These are phyloP conservation scores for Haplosporangium sp. DNA, from an alignment of 371 early-diverging fungal species.

Conservation along the genomic window DNA sequence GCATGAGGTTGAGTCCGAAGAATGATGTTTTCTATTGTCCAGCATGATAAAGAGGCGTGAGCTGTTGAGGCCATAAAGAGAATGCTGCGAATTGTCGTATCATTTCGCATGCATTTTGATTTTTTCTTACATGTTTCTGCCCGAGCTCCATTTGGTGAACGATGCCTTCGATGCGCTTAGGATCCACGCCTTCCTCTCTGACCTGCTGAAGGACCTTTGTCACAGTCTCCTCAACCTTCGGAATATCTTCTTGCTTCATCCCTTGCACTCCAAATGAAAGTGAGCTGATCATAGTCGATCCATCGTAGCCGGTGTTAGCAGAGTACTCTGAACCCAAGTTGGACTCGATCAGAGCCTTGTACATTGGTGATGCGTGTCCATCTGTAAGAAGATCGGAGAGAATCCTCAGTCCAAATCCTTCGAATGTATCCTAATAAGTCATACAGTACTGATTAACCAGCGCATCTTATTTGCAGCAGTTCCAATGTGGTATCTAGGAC, in stretches of 20 bases:
- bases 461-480: neutral
- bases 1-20: slow-evolving; percentile 89
- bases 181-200: slow-evolving; percentile 80
- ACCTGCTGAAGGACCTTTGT: slow-evolving; percentile 74
- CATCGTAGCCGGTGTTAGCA: slow-evolving; percentile 89
- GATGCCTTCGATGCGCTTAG: slow-evolving; percentile 84
- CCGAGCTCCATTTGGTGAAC: slow-evolving; percentile 92
- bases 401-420: slow-evolving; percentile 84
- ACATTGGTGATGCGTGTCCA: slow-evolving; percentile 94
- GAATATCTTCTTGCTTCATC: slow-evolving; percentile 56
- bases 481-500: neutral
- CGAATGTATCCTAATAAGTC: slow-evolving; percentile 73
- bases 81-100: too few relatives aligned
- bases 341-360: slow-evolving; percentile 93
- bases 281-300: slow-evolving; percentile 66
- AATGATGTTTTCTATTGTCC: slow-evolving; percentile 79
- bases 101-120: neutral
- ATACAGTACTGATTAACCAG: neutral
- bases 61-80: neutral
- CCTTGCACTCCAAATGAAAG: slow-evolving; percentile 70
- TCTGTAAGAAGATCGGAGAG: slow-evolving; percentile 84
- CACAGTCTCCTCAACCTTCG: slow-evolving; percentile 75
- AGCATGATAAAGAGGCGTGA: neutral
- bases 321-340: slow-evolving; percentile 94
- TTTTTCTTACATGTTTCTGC: slow-evolving; percentile 79